Percentiles rank a stretch among this genome's conserved stretches.
Conservation (phyloP, 768 basidiomycete genomes). For the Coprinellus aureogranulatus region DNA sequence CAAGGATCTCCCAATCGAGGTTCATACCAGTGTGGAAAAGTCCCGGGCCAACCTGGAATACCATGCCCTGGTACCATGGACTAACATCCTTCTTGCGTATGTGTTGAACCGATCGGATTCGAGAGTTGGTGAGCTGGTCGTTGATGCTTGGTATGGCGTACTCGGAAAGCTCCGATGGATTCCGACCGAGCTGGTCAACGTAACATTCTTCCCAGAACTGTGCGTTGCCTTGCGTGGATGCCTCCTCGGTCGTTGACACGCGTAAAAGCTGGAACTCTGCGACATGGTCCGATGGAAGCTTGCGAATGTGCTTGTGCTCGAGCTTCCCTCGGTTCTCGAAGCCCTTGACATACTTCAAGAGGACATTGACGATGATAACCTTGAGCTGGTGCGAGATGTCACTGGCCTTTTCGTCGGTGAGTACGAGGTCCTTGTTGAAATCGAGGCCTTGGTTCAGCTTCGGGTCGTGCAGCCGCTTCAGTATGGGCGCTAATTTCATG, state of each 20-base stretch:
- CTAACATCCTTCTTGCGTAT: conserved; percentile 11
- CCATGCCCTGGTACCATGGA: conserved; percentile 15
- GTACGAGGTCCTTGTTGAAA: conserved; percentile 5
- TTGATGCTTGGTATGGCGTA: conserved; percentile 18
- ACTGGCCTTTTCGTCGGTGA: background rate
- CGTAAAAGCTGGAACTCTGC: conserved; percentile 19
- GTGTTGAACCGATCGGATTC: conserved; percentile 15
- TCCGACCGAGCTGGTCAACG: conserved; percentile 15
- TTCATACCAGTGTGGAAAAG: conserved; percentile 29
- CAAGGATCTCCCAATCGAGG: conserved; percentile 22
- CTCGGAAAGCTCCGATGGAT: conserved; percentile 7
- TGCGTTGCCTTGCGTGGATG: conserved; percentile 21
- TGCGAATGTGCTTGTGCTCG: conserved; percentile 14
- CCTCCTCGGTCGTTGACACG: conserved; percentile 25
- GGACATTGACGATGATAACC: conserved; percentile 7
- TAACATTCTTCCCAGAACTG: conserved; percentile 19
- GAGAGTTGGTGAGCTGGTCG: conserved; percentile 21
- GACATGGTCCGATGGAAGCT: conserved; percentile 17
- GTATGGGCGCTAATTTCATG: conserved; percentile 5
- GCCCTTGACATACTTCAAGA: background rate
- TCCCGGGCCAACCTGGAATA: conserved; percentile 25
- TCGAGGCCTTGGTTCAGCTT: conserved; percentile 1
- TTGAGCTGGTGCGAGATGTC: background rate
- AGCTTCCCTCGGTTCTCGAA: background rate
- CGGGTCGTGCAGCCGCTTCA: background rate